Evolutionary conservation across 768 basidiomycete species (phyloP), one percentile per base, ranked within the genome.

Genomic region (Filobasidium floriforme): DNA sequence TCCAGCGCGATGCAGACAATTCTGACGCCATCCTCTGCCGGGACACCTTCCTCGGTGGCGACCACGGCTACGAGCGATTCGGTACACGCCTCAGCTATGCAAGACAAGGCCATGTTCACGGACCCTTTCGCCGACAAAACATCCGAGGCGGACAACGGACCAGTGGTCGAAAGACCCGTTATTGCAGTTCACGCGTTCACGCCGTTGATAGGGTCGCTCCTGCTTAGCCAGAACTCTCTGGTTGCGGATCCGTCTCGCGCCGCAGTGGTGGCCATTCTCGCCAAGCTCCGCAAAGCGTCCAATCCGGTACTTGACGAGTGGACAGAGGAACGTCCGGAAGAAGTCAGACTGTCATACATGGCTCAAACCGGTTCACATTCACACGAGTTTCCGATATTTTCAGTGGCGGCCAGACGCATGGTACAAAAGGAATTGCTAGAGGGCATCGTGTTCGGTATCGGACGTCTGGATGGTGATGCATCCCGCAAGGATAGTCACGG

Each of bases 371-470:
- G 77, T 11, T 67, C 73, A 4, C 78, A 79, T 65, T 63, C 71
- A 7, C 78, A 80, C 62, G 70, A 75, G 44, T 44, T 72, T 7
- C 70, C 71, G 32, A 67, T 70, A 0, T 72, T 81, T 37, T 60
- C 65, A 0, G 29, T 32, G 1, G 66, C 79, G 24, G 85, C 90
- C 71, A 81, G 88, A 65, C 80, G 80, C 6, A 79, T 89, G 75
- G 85, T 96, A 69, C 87, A 89, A 73, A 83, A 85, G 40, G 92
- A 94, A 79, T 83, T 97, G 51, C 75, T 94, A 7, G 83, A 88
- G 63, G 89, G 90, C 41, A 87, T 97, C 68, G 87, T 94, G 63
- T 87, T 96, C 61, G 92, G 91, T 37, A 89, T 97, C 82, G 90
- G 90, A 10, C 82, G 86, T 24, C 81, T 97, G 32, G 86, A 86